phyloP scores from a whole-genome alignment of 345 rosid genomes.

The Cardamine resedifolia region DNA sequence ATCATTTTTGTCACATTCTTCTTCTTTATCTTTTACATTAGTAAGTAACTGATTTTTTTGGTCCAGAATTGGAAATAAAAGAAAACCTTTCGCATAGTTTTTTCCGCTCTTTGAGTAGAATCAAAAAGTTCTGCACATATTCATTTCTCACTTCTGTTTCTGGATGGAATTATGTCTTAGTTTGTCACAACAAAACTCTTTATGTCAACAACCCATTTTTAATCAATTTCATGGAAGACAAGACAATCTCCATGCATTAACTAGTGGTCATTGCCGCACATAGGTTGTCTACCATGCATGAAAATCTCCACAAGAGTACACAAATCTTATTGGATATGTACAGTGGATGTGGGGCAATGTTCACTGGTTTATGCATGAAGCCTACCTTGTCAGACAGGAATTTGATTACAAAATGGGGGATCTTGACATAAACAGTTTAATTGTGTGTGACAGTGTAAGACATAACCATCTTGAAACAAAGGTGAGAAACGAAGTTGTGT shows the following conservation, averaged over 20 bases:
- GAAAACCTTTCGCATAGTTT: conserved; percentile 13
- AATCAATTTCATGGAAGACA: conserved; percentile 39
- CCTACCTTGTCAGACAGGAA: too few relatives aligned
- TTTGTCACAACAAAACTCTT: conserved; percentile 42
- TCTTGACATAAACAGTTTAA: conserved; percentile 39
- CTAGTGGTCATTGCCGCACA: conserved; percentile 53
- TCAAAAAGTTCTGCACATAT: conserved; percentile 29
- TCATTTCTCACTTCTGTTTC: conserved; percentile 40
- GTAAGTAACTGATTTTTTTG: not conserved
- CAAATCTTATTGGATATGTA: too few relatives aligned
- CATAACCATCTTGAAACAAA: conserved; percentile 42
- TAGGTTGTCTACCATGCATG: too few relatives aligned
- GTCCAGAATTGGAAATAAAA: not conserved
- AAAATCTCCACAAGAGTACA: too few relatives aligned
- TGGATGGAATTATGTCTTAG: conserved; percentile 39
- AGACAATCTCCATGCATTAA: conserved; percentile 38
- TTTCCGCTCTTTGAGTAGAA: conserved; percentile 20
- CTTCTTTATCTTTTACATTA: not conserved
- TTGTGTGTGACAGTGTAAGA: conserved; percentile 43
- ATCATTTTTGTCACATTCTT: too few relatives aligned
- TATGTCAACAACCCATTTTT: conserved; percentile 49
- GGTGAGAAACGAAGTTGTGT: conserved; percentile 37
- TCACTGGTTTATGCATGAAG: too few relatives aligned
- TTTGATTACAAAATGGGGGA: conserved; percentile 37
- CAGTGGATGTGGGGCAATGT: too few relatives aligned